Conservation (phyloP, 352 stramenopile species). For the Phytophthora pseudosyringae region DNA sequence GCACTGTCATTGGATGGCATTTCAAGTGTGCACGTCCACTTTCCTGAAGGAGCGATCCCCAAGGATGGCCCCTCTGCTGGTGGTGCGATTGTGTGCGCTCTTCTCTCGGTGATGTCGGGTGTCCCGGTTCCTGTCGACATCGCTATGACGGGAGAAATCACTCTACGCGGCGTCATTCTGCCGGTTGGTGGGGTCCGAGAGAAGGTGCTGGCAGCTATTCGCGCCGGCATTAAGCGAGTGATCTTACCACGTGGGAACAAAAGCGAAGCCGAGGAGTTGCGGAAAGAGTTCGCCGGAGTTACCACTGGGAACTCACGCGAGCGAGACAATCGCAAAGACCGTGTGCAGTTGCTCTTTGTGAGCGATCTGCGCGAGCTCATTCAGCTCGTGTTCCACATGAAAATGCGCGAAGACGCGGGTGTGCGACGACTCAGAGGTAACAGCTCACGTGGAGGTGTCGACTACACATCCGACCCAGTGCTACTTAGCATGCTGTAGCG, state of each 20-base stretch:
- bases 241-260: slow-evolving; percentile 80
- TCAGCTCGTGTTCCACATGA: slow-evolving; percentile 73
- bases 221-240: slow-evolving; percentile 84
- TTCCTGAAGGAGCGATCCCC: slow-evolving; percentile 88
- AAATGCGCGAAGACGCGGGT: slow-evolving; percentile 47
- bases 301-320: slow-evolving; percentile 24
- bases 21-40: slow-evolving; percentile 88
- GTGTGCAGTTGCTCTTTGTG: slow-evolving; percentile 70
- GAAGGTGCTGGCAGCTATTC: slow-evolving; percentile 89
- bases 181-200: slow-evolving; percentile 92
- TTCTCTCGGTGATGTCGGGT: slow-evolving; percentile 78
- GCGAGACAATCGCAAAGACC: slow-evolving; percentile 29
- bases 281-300: slow-evolving; percentile 58
- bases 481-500: slow-evolving; percentile 59
- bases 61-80: slow-evolving; percentile 92
- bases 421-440: slow-evolving; percentile 16
- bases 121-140: slow-evolving; percentile 78
- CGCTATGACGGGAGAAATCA: slow-evolving; percentile 92
- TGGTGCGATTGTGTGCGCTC: slow-evolving; percentile 84
- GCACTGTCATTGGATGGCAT: slow-evolving; percentile 59
- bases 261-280: slow-evolving; percentile 74
- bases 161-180: slow-evolving; percentile 86
- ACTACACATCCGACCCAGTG: slow-evolving; percentile 38
- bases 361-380: slow-evolving; percentile 73
- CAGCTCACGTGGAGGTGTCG: slow-evolving; percentile 15